Evolutionary conservation across 306 rosid species (phyloP).

Genomic region (Vigna mungo): DNA sequence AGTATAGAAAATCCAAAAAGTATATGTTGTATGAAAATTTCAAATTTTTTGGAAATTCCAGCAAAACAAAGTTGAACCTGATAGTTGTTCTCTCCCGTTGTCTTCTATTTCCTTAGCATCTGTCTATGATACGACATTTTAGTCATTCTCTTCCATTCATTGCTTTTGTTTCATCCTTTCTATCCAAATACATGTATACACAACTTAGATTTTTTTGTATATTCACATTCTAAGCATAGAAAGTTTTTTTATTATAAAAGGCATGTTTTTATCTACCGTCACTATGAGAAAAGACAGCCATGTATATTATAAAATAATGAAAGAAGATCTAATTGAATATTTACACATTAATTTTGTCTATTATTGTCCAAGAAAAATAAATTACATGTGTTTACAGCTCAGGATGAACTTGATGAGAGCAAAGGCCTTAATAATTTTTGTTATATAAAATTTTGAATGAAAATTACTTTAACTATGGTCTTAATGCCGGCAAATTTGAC

Average conservation of each 20-base stretch:
- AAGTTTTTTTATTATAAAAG: neutral
- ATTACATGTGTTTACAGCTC: conserved; percentile 11
- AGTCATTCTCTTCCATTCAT: too few relatives aligned
- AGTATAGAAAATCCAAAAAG: neutral
- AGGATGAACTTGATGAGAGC: conserved; percentile 5
- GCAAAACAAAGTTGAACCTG: neutral
- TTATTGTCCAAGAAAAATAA: neutral
- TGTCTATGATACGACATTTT: too few relatives aligned
- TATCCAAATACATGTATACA: too few relatives aligned
- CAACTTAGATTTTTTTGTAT: too few relatives aligned
- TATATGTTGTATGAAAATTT: neutral
- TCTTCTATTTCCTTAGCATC: neutral
- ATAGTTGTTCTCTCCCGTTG: neutral
- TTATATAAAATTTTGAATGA: conserved; percentile 14
- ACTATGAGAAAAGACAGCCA: neutral
- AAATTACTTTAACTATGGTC: conserved; percentile 24
- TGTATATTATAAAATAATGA: neutral
- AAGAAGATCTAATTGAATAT: neutral
- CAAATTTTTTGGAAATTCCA: neutral
- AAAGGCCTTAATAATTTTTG: neutral
- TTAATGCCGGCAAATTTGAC: conserved; percentile 44
- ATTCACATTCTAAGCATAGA: neutral
- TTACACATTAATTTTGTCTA: conserved; percentile 7
- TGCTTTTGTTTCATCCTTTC: too few relatives aligned
- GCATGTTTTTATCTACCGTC: neutral